phyloP scores from a whole-genome alignment of 1,284 basidiomycete genomes.

The Cystobasidium slooffiae region DNA sequence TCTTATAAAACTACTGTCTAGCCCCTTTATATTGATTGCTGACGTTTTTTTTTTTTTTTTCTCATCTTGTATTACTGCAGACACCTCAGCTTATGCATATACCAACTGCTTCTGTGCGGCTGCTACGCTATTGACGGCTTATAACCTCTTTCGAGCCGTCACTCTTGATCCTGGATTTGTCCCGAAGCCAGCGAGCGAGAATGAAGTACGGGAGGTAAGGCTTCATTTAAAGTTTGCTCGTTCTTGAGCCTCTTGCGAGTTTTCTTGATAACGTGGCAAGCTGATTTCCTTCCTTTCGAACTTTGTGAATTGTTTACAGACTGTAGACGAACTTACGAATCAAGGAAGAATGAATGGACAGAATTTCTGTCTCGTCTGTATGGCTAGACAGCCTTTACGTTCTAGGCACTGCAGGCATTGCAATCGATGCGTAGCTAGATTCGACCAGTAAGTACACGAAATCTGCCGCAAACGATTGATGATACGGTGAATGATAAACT shows the following conservation, averaged over 20 bases:
- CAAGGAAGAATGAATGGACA: conserved; percentile 88
- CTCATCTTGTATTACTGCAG: conserved; percentile 57
- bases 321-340: conserved; percentile 85
- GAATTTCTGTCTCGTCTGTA: conserved; percentile 92
- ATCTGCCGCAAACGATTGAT: background rate
- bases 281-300: background rate
- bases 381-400: conserved; percentile 87
- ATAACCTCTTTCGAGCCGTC: conserved; percentile 88
- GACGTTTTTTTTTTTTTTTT: background rate
- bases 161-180: conserved; percentile 89
- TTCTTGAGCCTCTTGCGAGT: background rate
- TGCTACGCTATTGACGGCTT: conserved; percentile 71
- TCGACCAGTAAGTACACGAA: conserved; percentile 77
- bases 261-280: conserved; percentile 2
- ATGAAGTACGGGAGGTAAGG: conserved; percentile 79
- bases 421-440: conserved; percentile 83
- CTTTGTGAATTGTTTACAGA: conserved; percentile 59
- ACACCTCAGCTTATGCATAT: conserved; percentile 73
- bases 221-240: background rate
- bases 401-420: conserved; percentile 95
- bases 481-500: background rate
- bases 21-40: background rate
- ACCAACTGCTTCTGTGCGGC: conserved; percentile 77
- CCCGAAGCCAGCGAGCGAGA: conserved; percentile 70
- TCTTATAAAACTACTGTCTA: background rate